Evolutionary conservation across 176 grass and related monocot genomes (phyloP).

Genomic region (Tillandsia fasciculata): DNA sequence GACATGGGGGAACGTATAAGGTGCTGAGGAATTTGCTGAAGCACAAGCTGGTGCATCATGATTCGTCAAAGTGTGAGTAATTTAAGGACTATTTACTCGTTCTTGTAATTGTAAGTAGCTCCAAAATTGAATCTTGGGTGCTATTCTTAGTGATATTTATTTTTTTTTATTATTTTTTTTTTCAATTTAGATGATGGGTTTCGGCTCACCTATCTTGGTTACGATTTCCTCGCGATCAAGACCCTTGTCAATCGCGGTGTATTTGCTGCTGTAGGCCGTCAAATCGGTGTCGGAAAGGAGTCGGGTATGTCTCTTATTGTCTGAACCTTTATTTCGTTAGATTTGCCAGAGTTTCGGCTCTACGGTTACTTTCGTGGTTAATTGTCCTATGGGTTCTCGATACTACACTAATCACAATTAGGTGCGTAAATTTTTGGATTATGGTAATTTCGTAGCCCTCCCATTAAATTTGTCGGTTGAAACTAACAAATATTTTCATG

Average conservation of each 20-base stretch:
- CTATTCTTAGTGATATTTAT: slow-evolving; percentile 3
- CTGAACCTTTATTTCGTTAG: background rate
- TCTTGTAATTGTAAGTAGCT: background rate
- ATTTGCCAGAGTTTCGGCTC: too few species aligned
- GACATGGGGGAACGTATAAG: slow-evolving; percentile 87
- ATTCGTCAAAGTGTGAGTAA: slow-evolving; percentile 62
- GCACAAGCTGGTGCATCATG: slow-evolving; percentile 87
- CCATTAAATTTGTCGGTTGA: too few species aligned
- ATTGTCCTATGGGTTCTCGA: too few species aligned
- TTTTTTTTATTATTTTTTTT: background rate
- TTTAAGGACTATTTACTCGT: background rate
- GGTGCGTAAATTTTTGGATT: too few species aligned
- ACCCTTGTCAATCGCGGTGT: slow-evolving; percentile 80
- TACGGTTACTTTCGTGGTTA: too few species aligned
- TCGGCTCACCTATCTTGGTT: slow-evolving; percentile 91
- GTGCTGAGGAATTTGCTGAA: slow-evolving; percentile 84
- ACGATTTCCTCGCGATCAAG: slow-evolving; percentile 96
- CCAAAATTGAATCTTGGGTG: slow-evolving; percentile 11
- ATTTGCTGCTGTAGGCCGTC: slow-evolving; percentile 68
- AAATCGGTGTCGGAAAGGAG: slow-evolving; percentile 94
- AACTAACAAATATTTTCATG: too few species aligned
- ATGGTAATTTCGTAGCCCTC: too few species aligned
- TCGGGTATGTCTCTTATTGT: slow-evolving; percentile 32
- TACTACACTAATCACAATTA: too few species aligned
- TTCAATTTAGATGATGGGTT: slow-evolving; percentile 65